phyloP scores from a whole-genome alignment of 441 rosid species.

The Euphorbia celastroides region DNA sequence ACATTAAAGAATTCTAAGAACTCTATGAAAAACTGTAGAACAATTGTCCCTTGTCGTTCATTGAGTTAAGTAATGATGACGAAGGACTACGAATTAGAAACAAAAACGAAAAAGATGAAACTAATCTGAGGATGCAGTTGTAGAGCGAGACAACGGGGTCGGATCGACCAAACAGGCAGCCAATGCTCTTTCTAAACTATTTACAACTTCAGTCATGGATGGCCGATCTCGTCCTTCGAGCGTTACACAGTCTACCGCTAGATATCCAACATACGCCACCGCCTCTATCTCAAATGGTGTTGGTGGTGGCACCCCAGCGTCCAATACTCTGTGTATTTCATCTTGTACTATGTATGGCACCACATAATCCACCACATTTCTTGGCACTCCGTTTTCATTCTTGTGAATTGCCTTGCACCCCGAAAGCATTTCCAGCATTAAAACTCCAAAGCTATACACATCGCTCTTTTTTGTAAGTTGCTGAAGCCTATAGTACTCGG shows the following conservation, averaged over 20 bases:
- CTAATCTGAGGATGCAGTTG: slow-evolving; percentile 29
- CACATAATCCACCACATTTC: slow-evolving; percentile 50
- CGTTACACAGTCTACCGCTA: slow-evolving; percentile 69
- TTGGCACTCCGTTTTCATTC: slow-evolving; percentile 27
- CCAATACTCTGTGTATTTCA: slow-evolving; percentile 46
- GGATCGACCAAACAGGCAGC: slow-evolving; percentile 37
- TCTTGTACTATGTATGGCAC: slow-evolving; percentile 36
- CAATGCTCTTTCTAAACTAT: slow-evolving; percentile 68
- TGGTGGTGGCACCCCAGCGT: slow-evolving; percentile 43
- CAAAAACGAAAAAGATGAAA: not conserved
- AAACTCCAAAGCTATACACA: slow-evolving; percentile 79
- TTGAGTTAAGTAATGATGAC: too few species aligned
- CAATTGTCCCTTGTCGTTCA: not conserved
- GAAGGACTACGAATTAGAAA: too few species aligned
- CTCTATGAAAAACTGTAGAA: not conserved
- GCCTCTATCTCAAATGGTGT: slow-evolving; percentile 58
- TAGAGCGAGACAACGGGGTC: slow-evolving; percentile 30
- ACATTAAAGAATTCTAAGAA: not conserved
- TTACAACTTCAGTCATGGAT: slow-evolving; percentile 53
- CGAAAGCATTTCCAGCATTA: slow-evolving; percentile 57
- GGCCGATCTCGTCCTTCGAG: slow-evolving; percentile 75
- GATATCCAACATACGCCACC: slow-evolving; percentile 69
- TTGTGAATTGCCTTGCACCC: slow-evolving; percentile 71
- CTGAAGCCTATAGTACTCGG: slow-evolving; percentile 64
- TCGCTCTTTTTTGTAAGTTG: slow-evolving; percentile 69